Percentiles rank a stretch among this genome's conserved stretches.
These are phyloP conservation scores for Kurtzmaniella fragi DNA, from an alignment of 805 yeast species.

Conservation along the genomic window DNA sequence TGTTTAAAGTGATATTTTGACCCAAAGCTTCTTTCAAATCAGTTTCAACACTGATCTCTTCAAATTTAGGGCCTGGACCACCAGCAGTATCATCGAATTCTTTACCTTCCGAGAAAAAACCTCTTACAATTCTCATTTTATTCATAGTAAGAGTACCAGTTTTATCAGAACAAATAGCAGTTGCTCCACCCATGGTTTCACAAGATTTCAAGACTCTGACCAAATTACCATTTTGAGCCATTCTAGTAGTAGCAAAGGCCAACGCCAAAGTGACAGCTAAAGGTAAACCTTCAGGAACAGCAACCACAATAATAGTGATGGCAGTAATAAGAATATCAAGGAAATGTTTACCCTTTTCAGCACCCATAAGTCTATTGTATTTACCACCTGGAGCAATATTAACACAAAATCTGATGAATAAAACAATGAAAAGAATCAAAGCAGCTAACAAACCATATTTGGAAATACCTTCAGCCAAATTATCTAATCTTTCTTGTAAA, in stretches of 20 bases:
- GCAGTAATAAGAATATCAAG: slow-evolving; percentile 85
- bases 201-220: slow-evolving; percentile 93
- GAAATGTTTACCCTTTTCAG: slow-evolving; percentile 80
- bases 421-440: slow-evolving; percentile 67
- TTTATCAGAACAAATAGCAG: slow-evolving; percentile 94
- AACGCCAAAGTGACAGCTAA: slow-evolving; percentile 93
- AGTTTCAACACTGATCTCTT: slow-evolving; percentile 14
- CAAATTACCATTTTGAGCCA: slow-evolving; percentile 93
- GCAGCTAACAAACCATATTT: slow-evolving; percentile 90
- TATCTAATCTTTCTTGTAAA: slow-evolving; percentile 72
- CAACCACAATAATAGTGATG: slow-evolving; percentile 90
- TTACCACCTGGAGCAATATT: slow-evolving; percentile 50
- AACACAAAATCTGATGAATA: slow-evolving; percentile 70
- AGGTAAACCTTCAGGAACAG: slow-evolving; percentile 99
- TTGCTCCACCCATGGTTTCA: slow-evolving; percentile 99
- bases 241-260: slow-evolving; percentile 97
- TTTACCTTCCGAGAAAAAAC: slow-evolving; percentile 52
- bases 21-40: slow-evolving; percentile 22
- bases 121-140: slow-evolving; percentile 83
- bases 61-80: slow-evolving; percentile 17
- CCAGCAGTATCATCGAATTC: slow-evolving; percentile 47
- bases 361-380: slow-evolving; percentile 42
- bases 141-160: slow-evolving; percentile 97
- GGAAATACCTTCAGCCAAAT: slow-evolving; percentile 90
- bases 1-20: slow-evolving; percentile 68